A percentile compares a stretch with the other conserved stretches of the same genome.
These are phyloP conservation scores for Hyaloscypha bicolor DNA, from an alignment of 495 filamentous ascomycete species.

Conservation along the genomic window DNA sequence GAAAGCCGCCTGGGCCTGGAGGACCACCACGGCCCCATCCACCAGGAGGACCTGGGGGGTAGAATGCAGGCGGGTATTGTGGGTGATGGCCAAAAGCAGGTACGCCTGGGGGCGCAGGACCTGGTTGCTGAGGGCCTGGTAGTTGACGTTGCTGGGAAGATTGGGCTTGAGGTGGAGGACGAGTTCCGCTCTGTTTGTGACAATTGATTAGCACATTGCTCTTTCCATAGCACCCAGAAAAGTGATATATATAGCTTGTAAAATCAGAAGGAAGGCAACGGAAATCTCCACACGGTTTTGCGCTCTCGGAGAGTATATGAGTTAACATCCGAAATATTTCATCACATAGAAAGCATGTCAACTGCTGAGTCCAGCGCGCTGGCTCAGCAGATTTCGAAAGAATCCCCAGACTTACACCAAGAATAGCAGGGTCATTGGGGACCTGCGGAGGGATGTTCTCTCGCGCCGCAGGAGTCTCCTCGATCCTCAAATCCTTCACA, in stretches of 20 bases:
- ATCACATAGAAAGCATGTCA: constrained; percentile 57
- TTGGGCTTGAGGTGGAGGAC: constrained; percentile 30
- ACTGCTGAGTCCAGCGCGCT: constrained; percentile 3
- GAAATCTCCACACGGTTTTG: constrained; percentile 96
- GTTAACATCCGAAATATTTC: constrained; percentile 88
- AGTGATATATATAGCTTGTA: constrained; percentile 22
- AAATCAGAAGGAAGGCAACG: constrained; percentile 99
- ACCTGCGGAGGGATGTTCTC: constrained; percentile 76
- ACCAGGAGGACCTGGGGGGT: constrained; percentile 47
- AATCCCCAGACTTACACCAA: constrained; percentile 75
- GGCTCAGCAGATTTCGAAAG: neutral
- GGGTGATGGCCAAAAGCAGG: constrained; percentile 56
- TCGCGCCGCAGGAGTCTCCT: constrained; percentile 67
- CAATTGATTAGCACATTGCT: constrained; percentile 21
- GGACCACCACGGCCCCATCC: constrained; percentile 63
- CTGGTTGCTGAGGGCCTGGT: constrained; percentile 33
- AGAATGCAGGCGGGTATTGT: constrained; percentile 45
- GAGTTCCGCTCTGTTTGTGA: constrained; percentile 40
- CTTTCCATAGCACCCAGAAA: neutral
- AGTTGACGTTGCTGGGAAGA: neutral
- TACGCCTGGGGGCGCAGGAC: constrained; percentile 49
- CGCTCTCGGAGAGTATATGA: constrained; percentile 75
- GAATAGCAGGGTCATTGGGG: constrained; percentile 94
- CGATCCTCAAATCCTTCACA: constrained; percentile 95
- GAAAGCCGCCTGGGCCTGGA: constrained; percentile 62